Percentiles rank a stretch among this genome's conserved stretches.
Evolutionary conservation across 2,329 filamentous ascomycete species (phyloP).

Genomic region (Fusarium sp.): DNA sequence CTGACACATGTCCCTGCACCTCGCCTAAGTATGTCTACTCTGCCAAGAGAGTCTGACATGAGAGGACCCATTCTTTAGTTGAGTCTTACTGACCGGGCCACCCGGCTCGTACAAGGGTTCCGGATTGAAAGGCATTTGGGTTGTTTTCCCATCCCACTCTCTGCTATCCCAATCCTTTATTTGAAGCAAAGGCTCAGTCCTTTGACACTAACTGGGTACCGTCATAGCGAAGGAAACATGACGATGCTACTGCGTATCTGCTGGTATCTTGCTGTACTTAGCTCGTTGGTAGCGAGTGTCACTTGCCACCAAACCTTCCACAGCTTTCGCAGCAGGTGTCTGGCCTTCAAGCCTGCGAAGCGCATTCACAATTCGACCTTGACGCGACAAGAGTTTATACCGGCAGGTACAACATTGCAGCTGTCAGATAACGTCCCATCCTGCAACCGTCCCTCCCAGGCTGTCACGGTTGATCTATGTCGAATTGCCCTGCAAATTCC

Average conservation of each 20-base stretch:
- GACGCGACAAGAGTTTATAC: slow-evolving; percentile 22
- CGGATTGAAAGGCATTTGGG: neutral
- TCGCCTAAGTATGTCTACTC: neutral
- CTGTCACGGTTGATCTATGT: slow-evolving; percentile 17
- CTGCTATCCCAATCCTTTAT: neutral
- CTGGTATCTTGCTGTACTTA: neutral
- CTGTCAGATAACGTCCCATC: slow-evolving; percentile 19
- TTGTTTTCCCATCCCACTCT: neutral
- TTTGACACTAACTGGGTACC: neutral
- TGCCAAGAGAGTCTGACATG: neutral
- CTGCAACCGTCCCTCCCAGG: slow-evolving; percentile 27
- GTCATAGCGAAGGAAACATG: neutral
- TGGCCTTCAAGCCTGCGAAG: slow-evolving; percentile 3
- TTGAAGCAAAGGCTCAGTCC: neutral
- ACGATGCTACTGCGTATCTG: neutral
- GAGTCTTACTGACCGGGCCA: neutral
- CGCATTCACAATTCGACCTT: slow-evolving; percentile 23
- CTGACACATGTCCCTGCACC: slow-evolving; percentile 2
- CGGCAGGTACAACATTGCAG: slow-evolving; percentile 1
- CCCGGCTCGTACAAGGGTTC: neutral
- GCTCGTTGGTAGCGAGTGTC: neutral
- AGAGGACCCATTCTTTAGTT: neutral
- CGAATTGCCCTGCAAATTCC: slow-evolving; percentile 25
- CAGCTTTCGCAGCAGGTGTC: slow-evolving; percentile 17
- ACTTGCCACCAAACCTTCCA: neutral